A percentile compares a stretch with the other conserved stretches of the same genome.
phyloP scores from a whole-genome alignment of 2,329 filamentous ascomycete species.

The Cladosporium sp. region DNA sequence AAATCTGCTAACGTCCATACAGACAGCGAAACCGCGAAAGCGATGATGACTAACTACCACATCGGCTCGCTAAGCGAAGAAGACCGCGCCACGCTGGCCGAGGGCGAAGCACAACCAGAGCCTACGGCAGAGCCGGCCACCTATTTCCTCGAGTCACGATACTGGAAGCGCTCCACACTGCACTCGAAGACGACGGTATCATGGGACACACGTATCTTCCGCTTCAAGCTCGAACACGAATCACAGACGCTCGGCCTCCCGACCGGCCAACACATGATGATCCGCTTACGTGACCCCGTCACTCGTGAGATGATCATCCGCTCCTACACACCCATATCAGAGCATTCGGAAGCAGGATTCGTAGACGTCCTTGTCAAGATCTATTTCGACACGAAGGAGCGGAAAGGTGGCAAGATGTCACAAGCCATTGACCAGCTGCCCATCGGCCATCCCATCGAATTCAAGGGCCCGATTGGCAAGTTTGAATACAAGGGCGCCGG shows the following conservation, averaged over 20 bases:
- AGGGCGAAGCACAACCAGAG: slow-evolving; percentile 40
- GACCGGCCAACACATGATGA: slow-evolving; percentile 81
- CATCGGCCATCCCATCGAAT: slow-evolving; percentile 69
- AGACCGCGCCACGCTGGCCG: slow-evolving; percentile 51
- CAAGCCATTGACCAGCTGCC: slow-evolving; percentile 70
- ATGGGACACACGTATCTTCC: slow-evolving; percentile 75
- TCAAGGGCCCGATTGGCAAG: slow-evolving; percentile 84
- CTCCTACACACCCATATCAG: slow-evolving; percentile 80
- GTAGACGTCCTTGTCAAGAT: slow-evolving; percentile 79
- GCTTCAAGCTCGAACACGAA: slow-evolving; percentile 69
- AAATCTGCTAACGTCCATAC: not conserved
- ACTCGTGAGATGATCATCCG: slow-evolving; percentile 72
- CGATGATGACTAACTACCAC: slow-evolving; percentile 83
- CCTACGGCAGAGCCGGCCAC: slow-evolving; percentile 45
- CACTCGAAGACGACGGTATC: slow-evolving; percentile 66
- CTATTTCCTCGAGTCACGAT: slow-evolving; percentile 66
- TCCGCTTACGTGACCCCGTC: slow-evolving; percentile 70
- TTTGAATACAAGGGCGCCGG: slow-evolving; percentile 75
- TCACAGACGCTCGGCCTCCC: slow-evolving; percentile 71
- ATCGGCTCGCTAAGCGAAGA: slow-evolving; percentile 69
- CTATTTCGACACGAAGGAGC: slow-evolving; percentile 60
- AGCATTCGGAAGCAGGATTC: slow-evolving; percentile 55
- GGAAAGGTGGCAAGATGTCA: slow-evolving; percentile 74
- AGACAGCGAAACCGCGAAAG: slow-evolving; percentile 90
- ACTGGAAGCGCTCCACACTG: slow-evolving; percentile 71